Evolutionary conservation across 768 basidiomycete species (phyloP), one percentile per base, ranked within the genome.

Genomic region (Xerocomellus intermedius): DNA sequence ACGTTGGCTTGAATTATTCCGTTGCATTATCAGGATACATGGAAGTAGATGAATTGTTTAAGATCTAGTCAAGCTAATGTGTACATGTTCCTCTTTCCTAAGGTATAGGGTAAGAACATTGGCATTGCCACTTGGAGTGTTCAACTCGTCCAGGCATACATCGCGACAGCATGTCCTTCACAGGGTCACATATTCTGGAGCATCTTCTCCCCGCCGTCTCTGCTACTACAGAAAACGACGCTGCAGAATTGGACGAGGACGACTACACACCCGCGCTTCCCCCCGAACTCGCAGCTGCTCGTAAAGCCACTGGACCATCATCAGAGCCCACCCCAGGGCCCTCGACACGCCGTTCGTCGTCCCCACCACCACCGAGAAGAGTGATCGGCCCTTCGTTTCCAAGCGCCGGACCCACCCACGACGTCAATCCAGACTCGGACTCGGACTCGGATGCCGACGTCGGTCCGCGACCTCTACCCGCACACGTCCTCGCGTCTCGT

Each of bases 401-500:
- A 12, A 66, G 69, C 6, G 61, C 69, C 12, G 70, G 72, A 45
- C 68, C 74, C 24, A 65, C 73, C 4, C 70, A 60, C 48, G 56
- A 61, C 17, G 51, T 22, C 12, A 56, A 68, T 46, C 59, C 52
- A 44, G 60, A 74, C 28, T 68, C 74, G 16, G 81, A 83, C 30
- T 80, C 82, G 44, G 86, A 86, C 51, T 79, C 79, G 48, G 89
- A 91, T 56, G 86, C 87, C 48, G 92, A 94, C 55, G 79, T 94
- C 50, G 95, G 95, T 1, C 96, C 96, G 1, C 81, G 79, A 68
- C 94, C 92, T 0, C 74, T 88, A 0, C 86, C 87, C 3, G 71
- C 78, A 33, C 71, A 44, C 45, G 42, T 75, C 8, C 36, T 24
- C 60, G 73, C 69, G 58, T n/a, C n/a, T n/a, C n/a, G n/a, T n/a